Conservation (phyloP, 2,329 filamentous ascomycete genomes). For the Hypocrella siamensis region DNA sequence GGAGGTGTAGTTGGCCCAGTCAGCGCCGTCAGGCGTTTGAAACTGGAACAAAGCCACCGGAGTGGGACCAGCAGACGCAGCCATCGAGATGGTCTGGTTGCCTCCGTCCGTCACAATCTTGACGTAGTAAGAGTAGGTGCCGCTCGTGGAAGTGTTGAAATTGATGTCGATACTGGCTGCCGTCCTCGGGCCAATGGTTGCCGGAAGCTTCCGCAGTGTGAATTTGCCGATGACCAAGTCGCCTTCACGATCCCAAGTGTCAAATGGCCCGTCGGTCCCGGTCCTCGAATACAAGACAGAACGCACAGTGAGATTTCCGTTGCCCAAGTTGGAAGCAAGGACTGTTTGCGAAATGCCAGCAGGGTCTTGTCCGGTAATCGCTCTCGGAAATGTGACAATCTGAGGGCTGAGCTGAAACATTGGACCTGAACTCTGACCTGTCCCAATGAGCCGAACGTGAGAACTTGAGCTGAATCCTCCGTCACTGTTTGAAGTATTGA, state of each 20-base stretch:
- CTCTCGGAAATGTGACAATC: slow-evolving; percentile 30
- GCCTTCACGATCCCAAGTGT: too few relatives aligned
- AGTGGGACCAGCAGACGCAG: slow-evolving; percentile 30
- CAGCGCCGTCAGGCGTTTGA: slow-evolving; percentile 30
- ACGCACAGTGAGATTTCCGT: slow-evolving; percentile 24
- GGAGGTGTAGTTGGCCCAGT: slow-evolving; percentile 31
- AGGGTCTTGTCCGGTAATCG: slow-evolving; percentile 26
- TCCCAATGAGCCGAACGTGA: slow-evolving; percentile 30
- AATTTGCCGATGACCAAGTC: slow-evolving; percentile 29
- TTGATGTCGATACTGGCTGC: slow-evolving; percentile 24
- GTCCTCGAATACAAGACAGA: slow-evolving; percentile 26
- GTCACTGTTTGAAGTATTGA: slow-evolving; percentile 30
- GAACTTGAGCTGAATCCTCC: slow-evolving; percentile 30
- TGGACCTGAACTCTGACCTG: slow-evolving; percentile 27
- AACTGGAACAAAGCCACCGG: slow-evolving; percentile 38
- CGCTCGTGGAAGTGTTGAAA: slow-evolving; percentile 29
- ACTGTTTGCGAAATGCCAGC: slow-evolving; percentile 25
- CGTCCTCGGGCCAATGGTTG: slow-evolving; percentile 22
- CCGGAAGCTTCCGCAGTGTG: slow-evolving; percentile 29
- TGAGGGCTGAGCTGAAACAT: slow-evolving; percentile 31
- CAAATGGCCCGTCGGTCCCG: slow-evolving; percentile 28
- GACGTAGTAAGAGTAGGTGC: slow-evolving; percentile 33
- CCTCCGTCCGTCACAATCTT: slow-evolving; percentile 32
- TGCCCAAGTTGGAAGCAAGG: slow-evolving; percentile 34
- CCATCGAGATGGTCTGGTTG: slow-evolving; percentile 27